phyloP scores from a whole-genome alignment of 2,329 filamentous ascomycete genomes.

The Pseudogymnoascus sp. region DNA sequence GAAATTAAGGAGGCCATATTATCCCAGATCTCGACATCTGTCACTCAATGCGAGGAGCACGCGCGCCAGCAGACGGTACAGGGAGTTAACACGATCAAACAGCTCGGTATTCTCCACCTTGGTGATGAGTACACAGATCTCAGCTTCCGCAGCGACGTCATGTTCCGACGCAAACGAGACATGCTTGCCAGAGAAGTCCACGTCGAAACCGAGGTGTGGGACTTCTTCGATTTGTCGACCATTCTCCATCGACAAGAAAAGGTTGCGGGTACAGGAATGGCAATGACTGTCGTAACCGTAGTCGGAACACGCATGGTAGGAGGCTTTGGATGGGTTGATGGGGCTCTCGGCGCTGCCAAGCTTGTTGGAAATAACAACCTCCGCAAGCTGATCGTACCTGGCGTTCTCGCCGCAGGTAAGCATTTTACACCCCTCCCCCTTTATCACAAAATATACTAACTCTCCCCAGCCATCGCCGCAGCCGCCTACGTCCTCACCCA shows the following conservation, averaged over 20 bases:
- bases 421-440: slow-evolving; percentile 19
- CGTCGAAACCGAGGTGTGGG: slow-evolving; percentile 77
- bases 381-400: slow-evolving; percentile 71
- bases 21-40: slow-evolving; percentile 71
- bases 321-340: slow-evolving; percentile 82
- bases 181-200: slow-evolving; percentile 76
- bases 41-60: slow-evolving; percentile 73
- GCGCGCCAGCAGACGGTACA: slow-evolving; percentile 69
- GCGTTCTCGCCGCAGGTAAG: slow-evolving; percentile 71
- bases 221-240: slow-evolving; percentile 84
- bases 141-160: slow-evolving; percentile 81
- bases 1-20: slow-evolving; percentile 89
- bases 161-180: slow-evolving; percentile 84
- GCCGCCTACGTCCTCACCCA: slow-evolving; percentile 75
- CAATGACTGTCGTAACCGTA: slow-evolving; percentile 81
- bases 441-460: slow-evolving; percentile 26
- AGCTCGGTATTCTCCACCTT: slow-evolving; percentile 78
- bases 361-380: slow-evolving; percentile 75
- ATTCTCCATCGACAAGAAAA: slow-evolving; percentile 90
- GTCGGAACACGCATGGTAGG: slow-evolving; percentile 75
- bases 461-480: slow-evolving; percentile 57
- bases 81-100: slow-evolving; percentile 81
- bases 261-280: slow-evolving; percentile 87
- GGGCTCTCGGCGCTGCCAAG: slow-evolving; percentile 71
- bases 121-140: slow-evolving; percentile 80